Percentiles rank a stretch among this genome's conserved stretches.
phyloP scores from a whole-genome alignment of 2,329 filamentous ascomycete species.

The Penicillium sp. region DNA sequence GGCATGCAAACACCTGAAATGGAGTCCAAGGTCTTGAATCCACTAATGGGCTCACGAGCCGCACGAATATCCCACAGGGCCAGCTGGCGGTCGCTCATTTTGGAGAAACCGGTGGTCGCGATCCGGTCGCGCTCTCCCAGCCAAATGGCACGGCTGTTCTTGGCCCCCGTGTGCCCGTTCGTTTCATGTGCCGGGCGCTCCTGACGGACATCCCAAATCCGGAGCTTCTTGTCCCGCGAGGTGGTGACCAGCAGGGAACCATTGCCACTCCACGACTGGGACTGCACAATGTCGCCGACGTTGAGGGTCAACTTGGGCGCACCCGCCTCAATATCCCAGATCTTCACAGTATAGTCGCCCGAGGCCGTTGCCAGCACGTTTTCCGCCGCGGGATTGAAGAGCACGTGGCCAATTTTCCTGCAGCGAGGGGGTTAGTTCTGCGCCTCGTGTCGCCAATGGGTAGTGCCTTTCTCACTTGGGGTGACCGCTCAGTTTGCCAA shows the following conservation, averaged over 20 bases:
- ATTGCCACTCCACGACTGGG: conserved; percentile 89
- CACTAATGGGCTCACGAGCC: conserved; percentile 76
- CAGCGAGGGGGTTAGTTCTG: conserved; percentile 21
- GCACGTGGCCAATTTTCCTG: conserved; percentile 95
- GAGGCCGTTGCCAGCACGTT: conserved; percentile 94
- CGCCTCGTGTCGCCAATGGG: conserved; percentile 9
- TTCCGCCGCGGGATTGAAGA: conserved; percentile 95
- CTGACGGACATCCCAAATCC: conserved; percentile 95
- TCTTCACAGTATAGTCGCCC: conserved; percentile 89
- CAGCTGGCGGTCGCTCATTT: conserved; percentile 96
- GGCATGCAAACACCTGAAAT: conserved; percentile 99
- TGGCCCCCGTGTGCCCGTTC: conserved; percentile 83
- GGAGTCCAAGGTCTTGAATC: conserved; percentile 86
- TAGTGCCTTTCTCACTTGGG: conserved; percentile 60
- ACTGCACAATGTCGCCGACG: conserved; percentile 90
- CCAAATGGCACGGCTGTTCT: conserved; percentile 97
- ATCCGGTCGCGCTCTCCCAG: conserved; percentile 95
- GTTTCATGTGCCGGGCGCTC: conserved; percentile 83
- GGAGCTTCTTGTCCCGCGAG: conserved; percentile 95
- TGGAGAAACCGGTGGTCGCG: conserved; percentile 94
- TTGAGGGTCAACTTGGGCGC: conserved; percentile 73
- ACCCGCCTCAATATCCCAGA: conserved; percentile 88
- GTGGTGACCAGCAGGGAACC: conserved; percentile 86
- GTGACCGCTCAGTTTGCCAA: conserved; percentile 81
- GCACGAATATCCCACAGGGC: conserved; percentile 91